Evolutionary conservation across 768 basidiomycete species (phyloP), one percentile per base, ranked within the genome.

Genomic region (Boletus rubroflammeus): DNA sequence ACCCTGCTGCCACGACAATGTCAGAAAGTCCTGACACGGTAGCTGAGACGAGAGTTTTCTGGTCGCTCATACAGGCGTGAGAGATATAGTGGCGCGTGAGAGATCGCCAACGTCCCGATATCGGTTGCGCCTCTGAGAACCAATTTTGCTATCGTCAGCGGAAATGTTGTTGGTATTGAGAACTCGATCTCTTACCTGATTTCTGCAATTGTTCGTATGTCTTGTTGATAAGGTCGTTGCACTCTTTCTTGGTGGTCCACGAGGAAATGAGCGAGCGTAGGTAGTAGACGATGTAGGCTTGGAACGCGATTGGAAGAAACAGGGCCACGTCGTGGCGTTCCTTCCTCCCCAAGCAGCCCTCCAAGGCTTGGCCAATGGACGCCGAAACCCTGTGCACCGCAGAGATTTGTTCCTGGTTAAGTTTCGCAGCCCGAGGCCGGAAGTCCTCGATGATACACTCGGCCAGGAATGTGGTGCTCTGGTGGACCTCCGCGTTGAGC

Each of bases 401-500:
- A 44, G 47, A 17, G 7, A 0, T 1, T 36, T 48, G 48, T 21
- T 53, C 47, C 19, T 25, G 23, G 4, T 32, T 35, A 14, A n/a
- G 6, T 19, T 5, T 19, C 15, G 43, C 9, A 32, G 26, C 1
- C 14, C 21, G 43, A 43, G 32, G 23, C 8, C 8, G 28, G 43
- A 50, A 43, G 17, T 31, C 36, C 23, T 47, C n/a, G 26, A 39
- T 14, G 0, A 61, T 31, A 10, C 6, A 7, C 15, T 56, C 50
- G 1, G 59, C 54, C n/a, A 61, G 53, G 6, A 45, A 15, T 5
- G 40, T 48, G 0, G 59, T 36, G 28, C 23, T 46, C 25, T 53
- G 49, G 17, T 57, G 59, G 17, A 57, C 46, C 45, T 57, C 55
- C 6, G 39, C 38, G 29, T 61, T 61, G 25, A 61, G 51, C 29